Evolutionary conservation across 2,329 filamentous ascomycete genomes (phyloP).

Genomic region (Trichoderma asperellum): DNA sequence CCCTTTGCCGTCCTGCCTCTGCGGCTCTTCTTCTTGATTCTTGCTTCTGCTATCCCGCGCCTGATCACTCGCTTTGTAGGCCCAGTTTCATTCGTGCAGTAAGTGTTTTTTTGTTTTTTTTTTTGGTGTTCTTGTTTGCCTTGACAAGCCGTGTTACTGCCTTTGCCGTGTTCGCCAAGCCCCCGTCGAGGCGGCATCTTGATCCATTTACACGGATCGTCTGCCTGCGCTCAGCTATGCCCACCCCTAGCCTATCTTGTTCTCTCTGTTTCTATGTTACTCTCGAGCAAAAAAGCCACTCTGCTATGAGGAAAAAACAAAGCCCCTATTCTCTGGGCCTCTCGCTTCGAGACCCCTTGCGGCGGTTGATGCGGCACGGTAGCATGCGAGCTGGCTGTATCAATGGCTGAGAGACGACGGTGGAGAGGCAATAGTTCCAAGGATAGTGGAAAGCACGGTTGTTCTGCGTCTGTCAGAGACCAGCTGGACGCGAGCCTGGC

Average conservation of each 20-base stretch:
- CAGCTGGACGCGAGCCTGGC: conserved; percentile 8
- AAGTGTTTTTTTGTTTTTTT: too few species aligned
- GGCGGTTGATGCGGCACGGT: not conserved
- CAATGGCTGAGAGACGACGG: conserved; percentile 1
- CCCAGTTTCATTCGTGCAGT: conserved; percentile 7
- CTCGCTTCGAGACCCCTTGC: not conserved
- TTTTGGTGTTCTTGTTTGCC: not conserved
- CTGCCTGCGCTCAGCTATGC: not conserved
- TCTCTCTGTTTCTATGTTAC: not conserved
- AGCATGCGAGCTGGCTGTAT: not conserved
- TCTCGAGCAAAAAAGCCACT: not conserved
- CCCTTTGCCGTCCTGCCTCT: conserved; percentile 18
- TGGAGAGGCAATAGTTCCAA: conserved; percentile 1
- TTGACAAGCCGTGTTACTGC: not conserved
- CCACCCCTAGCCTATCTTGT: conserved; percentile 5
- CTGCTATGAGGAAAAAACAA: not conserved
- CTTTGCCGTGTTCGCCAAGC: not conserved
- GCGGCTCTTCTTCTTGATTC: conserved; percentile 8
- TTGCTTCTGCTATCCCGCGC: conserved; percentile 11
- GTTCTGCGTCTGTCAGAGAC: not conserved
- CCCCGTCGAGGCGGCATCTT: not conserved
- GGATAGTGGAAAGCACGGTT: not conserved
- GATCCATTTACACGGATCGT: not conserved
- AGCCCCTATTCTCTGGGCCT: not conserved
- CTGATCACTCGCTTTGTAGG: conserved; percentile 27